Evolutionary conservation across 371 early-diverging fungal species (phyloP), one percentile per base, ranked within the genome.

Genomic region (Lichtheimia ramosa): DNA sequence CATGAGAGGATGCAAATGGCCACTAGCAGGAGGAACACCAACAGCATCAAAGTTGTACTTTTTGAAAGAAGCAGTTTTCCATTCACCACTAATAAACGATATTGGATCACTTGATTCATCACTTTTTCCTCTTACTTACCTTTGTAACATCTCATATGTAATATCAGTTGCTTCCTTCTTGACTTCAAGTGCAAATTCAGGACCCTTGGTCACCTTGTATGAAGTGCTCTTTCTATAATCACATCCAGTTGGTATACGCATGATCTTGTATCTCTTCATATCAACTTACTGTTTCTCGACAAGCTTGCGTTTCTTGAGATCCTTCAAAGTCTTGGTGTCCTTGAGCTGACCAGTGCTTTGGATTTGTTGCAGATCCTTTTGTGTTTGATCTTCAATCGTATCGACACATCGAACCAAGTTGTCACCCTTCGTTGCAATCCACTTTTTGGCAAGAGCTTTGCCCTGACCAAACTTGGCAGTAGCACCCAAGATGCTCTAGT

Each of bases 1-100:
- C 90, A 98, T 90, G 51, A 99, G 85, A 58, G 99, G 99, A 74
- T 99, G 99, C 61, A 99, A 82, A 68, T 97, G 91, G 5, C 99
- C 99, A 58, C 91, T 91, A 41, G 74, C 64, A 24, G 96, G 94
- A 40, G 85, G 81, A 58, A 90, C 83, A 66, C 99, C 98, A 46
- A 82, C 79, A 10, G 97, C 92, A 57, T 94, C 88, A 85, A 99
- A 99, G 84, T 99, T 99, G 88, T 99, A 99, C 70, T 93, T 89
- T 77, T 99, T 99, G 87, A 99, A 98, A 46, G 86, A 79, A 16
- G 87, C 85, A 18, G 73, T 85, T 77, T 95, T 94, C 96, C 98
- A 96, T 59, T 90, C 91, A 46, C 95, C 97, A 66, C 91, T 89
- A 69, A 25, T 16, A 34, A 16, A 55, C 10, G n/a, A 16, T n/a